Evolutionary conservation across 805 yeast genomes (phyloP).

Genomic region (Lipomyces starkeyi): DNA sequence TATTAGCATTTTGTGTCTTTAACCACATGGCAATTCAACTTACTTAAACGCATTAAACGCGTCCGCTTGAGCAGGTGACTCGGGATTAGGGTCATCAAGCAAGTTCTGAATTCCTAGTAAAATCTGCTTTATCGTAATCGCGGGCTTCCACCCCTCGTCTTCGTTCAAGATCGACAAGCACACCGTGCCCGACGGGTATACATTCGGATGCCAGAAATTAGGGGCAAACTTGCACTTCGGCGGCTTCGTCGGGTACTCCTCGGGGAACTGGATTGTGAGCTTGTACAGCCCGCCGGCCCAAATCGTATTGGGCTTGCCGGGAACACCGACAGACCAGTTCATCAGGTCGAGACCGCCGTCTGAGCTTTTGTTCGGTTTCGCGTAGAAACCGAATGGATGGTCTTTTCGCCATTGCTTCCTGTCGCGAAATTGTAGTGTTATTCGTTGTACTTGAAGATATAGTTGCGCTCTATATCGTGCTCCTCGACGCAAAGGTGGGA

Average conservation of each 20-base stretch:
- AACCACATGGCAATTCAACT: background rate
- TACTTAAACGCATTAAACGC: conserved; percentile 76
- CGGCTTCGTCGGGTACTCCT: conserved; percentile 93
- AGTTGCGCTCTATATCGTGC: background rate
- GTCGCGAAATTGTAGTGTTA: background rate
- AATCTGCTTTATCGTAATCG: conserved; percentile 82
- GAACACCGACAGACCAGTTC: conserved; percentile 93
- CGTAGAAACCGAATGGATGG: conserved; percentile 97
- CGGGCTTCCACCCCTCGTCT: conserved; percentile 98
- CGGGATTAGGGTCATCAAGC: conserved; percentile 87
- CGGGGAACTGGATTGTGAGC: conserved; percentile 78
- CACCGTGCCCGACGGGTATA: conserved; percentile 96
- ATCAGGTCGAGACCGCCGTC: conserved; percentile 88
- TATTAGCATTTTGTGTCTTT: background rate
- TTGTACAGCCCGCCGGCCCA: conserved; percentile 95
- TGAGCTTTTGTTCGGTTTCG: conserved; percentile 78
- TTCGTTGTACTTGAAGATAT: background rate
- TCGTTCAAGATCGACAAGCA: conserved; percentile 93
- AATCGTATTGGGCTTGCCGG: conserved; percentile 83
- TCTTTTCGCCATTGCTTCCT: conserved; percentile 98
- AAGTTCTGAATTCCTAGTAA: conserved; percentile 91
- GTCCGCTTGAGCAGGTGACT: conserved; percentile 96
- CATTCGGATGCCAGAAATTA: conserved; percentile 95
- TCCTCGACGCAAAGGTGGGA: background rate
- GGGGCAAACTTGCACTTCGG: conserved; percentile 91